Evolutionary conservation across 805 yeast species (phyloP).

Genomic region (Kluyveromyces siamensis): DNA sequence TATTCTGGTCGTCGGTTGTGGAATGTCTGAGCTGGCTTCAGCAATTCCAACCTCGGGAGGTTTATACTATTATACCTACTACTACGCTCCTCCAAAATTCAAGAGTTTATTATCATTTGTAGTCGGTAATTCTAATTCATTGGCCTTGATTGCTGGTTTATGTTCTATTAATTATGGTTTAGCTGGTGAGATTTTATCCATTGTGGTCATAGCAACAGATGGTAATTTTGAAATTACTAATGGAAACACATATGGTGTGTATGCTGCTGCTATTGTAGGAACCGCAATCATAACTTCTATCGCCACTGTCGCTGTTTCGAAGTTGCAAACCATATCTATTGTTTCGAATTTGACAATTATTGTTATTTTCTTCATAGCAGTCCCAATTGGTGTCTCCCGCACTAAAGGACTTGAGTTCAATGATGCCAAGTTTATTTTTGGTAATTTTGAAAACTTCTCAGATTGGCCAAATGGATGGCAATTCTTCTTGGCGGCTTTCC

Average conservation of each 20-base stretch:
- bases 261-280: constrained; percentile 43
- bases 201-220: constrained; percentile 36
- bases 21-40: constrained; percentile 51
- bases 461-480: constrained; percentile 55
- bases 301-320: constrained; percentile 44
- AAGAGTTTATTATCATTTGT: constrained; percentile 43
- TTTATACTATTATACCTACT: constrained; percentile 49
- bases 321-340: constrained; percentile 49
- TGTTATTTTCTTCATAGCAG: constrained; percentile 43
- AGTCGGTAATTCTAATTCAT: constrained; percentile 52
- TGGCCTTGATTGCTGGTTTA: constrained; percentile 51
- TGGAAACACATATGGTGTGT: constrained; percentile 49
- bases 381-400: constrained; percentile 45
- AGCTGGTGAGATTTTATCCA: constrained; percentile 44
- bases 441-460: constrained; percentile 38
- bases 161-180: constrained; percentile 56
- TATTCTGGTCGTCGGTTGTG: constrained; percentile 41
- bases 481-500: constrained; percentile 39
- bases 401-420: constrained; percentile 27
- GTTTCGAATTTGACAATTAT: constrained; percentile 41
- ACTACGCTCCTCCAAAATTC: constrained; percentile 43
- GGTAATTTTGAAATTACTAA: constrained; percentile 42
- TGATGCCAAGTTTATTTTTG: constrained; percentile 44
- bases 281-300: constrained; percentile 43
- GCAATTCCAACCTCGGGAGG: constrained; percentile 64